These are phyloP conservation scores for Heterotrichella gracilis DNA, from an alignment of 352 stramenopile species.

Conservation along the genomic window DNA sequence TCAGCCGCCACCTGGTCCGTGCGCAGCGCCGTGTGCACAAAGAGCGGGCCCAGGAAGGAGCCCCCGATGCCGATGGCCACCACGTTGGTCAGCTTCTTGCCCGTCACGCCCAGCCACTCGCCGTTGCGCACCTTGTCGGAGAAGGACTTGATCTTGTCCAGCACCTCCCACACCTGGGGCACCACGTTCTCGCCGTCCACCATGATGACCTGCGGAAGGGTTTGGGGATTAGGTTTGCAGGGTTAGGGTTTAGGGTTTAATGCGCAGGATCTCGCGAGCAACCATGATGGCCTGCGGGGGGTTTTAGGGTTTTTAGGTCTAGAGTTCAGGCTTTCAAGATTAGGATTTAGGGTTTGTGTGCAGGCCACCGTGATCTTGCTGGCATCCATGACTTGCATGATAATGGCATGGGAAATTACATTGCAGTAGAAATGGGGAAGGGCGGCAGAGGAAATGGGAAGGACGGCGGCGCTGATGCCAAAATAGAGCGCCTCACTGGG, in stretches of 20 bases:
- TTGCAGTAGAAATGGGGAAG: no score
- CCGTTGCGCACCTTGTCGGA: conserved; percentile 49
- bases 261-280: no score
- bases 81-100: conserved; percentile 64
- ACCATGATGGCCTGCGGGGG: no score
- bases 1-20: conserved; percentile 31
- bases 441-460: no score
- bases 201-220: conserved; percentile 31
- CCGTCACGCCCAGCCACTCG: conserved; percentile 44
- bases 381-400: no score
- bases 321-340: no score
- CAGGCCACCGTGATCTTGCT: no score
- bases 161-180: conserved; percentile 61
- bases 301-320: no score
- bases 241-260: conserved; percentile 13
- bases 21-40: conserved; percentile 64
- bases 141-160: conserved; percentile 67
- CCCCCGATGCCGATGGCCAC: conserved; percentile 79
- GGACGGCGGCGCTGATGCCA: no score
- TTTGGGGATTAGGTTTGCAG: neutral
- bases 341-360: no score
- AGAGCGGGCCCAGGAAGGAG: conserved; percentile 73
- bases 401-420: no score
- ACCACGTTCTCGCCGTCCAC: conserved; percentile 75
- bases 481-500: no score